phyloP scores from a whole-genome alignment of 2,329 filamentous ascomycete species.

The Penicillium fuscoglaucum region DNA sequence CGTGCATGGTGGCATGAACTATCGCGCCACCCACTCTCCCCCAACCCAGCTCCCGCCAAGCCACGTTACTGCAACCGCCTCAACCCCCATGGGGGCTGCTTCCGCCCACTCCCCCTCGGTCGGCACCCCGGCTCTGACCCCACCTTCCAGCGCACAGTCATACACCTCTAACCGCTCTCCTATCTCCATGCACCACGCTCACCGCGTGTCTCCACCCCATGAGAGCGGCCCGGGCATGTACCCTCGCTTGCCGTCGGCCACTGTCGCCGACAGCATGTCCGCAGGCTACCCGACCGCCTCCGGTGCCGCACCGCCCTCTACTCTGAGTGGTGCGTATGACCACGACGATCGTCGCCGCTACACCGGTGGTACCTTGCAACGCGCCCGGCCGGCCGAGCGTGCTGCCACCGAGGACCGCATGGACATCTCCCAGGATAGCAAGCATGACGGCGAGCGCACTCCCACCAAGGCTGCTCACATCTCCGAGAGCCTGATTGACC shows the following conservation, averaged over 20 bases:
- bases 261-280: slow-evolving; percentile 56
- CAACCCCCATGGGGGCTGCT: slow-evolving; percentile 42
- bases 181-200: slow-evolving; percentile 53
- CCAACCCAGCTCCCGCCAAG: slow-evolving; percentile 44
- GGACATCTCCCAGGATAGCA: slow-evolving; percentile 37
- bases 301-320: slow-evolving; percentile 61
- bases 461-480: slow-evolving; percentile 33
- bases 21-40: slow-evolving; percentile 60
- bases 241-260: slow-evolving; percentile 62
- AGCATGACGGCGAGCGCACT: slow-evolving; percentile 36
- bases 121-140: slow-evolving; percentile 63
- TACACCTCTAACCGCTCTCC: slow-evolving; percentile 65
- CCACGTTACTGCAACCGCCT: slow-evolving; percentile 43
- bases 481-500: slow-evolving; percentile 45
- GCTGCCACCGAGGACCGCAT: slow-evolving; percentile 36
- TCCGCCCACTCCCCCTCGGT: slow-evolving; percentile 48
- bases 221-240: slow-evolving; percentile 58
- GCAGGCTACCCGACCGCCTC: slow-evolving; percentile 52
- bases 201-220: slow-evolving; percentile 54
- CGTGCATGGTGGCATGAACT: slow-evolving; percentile 52
- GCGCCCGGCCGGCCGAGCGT: slow-evolving; percentile 48
- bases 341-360: slow-evolving; percentile 61
- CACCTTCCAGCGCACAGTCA: slow-evolving; percentile 62
- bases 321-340: slow-evolving; percentile 61
- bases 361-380: slow-evolving; percentile 61